Base-by-base conservation (phyloP, 2,329 filamentous ascomycete genomes). In the Capronia americana region DNA sequence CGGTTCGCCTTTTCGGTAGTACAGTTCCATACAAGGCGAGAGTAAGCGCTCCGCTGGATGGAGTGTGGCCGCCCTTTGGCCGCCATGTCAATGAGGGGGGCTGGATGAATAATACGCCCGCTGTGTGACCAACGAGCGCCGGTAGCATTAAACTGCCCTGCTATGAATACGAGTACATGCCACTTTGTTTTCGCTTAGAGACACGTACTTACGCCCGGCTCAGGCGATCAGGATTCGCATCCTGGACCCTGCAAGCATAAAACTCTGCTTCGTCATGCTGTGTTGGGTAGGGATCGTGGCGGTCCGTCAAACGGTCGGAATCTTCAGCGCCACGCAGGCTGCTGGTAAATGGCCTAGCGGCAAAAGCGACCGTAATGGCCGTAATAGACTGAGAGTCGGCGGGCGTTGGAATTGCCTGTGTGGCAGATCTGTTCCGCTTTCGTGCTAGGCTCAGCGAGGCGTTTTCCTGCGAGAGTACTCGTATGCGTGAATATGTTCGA, bases 101-200 rank as follows among this genome's bases (percentile, higher is more conserved):
- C 58, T 61, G 58, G 58, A 61, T 61, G 58, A 61, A 54, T 61
- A 61, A 61, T 61, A 61, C 58, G 48, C 58, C 20, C 58, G 5
- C 48, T 34, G 11, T 11, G 53, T 8, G 26, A 34, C 28, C 30
- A 28, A 55, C 11, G 26, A 55, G 28, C 53, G n/a, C 53, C 14
- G 14, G 17, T 32, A 5, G 26, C 14, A 23, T 53, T 4, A 12
- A 24, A 17, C 10, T 28, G 12, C 48, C 14, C 14, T 51, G 20
- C 8, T n/a, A 26, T 26, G 20, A 8, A 10, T 11, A 17, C 38
- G 6, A 17, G 38, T 17, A n/a, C 17, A 7, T n/a, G 5, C 17
- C 20, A 44, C 38, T 44, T 44, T 44, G 3, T n/a, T 14, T 11
- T 51, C 23, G 20, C 8, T 51, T 28, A 17, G 48, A 28, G 48